Evolutionary conservation across 2,329 filamentous ascomycete species (phyloP).

Genomic region (Pseudogymnoascus sp.): DNA sequence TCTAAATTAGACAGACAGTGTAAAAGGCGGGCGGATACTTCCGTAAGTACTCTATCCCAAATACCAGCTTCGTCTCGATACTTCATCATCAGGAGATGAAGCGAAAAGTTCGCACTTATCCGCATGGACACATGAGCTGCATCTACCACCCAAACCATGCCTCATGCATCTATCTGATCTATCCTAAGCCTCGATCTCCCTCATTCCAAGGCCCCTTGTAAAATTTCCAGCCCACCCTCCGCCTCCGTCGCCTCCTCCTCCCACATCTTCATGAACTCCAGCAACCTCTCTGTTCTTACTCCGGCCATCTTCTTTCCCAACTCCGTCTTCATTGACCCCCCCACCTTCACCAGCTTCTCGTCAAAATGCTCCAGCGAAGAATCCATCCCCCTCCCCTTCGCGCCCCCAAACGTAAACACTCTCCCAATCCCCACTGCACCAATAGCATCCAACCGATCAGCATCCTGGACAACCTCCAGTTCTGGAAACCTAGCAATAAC

Average conservation of each 20-base stretch:
- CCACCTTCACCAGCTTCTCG: constrained; percentile 61
- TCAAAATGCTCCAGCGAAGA: constrained; percentile 67
- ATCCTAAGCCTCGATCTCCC: not conserved
- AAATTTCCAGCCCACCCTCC: constrained; percentile 18
- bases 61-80: not conserved
- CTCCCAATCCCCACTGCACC: constrained; percentile 78
- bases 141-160: not conserved
- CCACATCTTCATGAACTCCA: constrained; percentile 51
- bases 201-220: not conserved
- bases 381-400: constrained; percentile 49
- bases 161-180: not conserved
- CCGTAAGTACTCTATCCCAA: not conserved
- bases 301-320: constrained; percentile 45
- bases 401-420: constrained; percentile 68
- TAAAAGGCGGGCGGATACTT: not conserved
- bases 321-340: constrained; percentile 55
- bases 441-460: constrained; percentile 84
- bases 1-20: not conserved
- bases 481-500: constrained; percentile 64
- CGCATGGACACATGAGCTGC: not conserved
- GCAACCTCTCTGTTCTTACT: constrained; percentile 45
- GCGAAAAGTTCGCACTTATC: not conserved
- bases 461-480: constrained; percentile 81
- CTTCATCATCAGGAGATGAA: not conserved
- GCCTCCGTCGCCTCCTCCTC: constrained; percentile 37